These are phyloP conservation scores for Myxozyma udenii DNA, from an alignment of 805 yeast genomes.

Conservation along the genomic window DNA sequence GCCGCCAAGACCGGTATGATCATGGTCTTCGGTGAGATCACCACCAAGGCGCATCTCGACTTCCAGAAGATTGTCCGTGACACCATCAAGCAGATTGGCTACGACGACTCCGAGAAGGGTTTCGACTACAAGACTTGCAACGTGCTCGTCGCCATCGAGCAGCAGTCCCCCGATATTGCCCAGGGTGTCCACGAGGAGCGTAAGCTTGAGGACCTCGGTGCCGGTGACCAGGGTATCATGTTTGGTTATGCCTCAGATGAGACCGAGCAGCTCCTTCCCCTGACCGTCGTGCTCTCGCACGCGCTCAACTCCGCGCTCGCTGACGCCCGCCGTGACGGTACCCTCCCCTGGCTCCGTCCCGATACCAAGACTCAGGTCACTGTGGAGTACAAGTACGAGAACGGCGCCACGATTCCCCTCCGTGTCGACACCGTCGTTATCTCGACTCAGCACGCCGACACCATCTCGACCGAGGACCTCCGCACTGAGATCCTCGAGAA, in stretches of 20 bases:
- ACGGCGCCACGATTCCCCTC: constrained; percentile 91
- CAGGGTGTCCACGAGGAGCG: constrained; percentile 97
- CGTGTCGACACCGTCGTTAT: constrained; percentile 98
- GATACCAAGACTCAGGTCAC: constrained; percentile 99
- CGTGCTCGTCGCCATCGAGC: constrained; percentile 97
- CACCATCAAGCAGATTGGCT: constrained; percentile 97
- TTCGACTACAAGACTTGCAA: constrained; percentile 99
- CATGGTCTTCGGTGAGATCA: constrained; percentile 98
- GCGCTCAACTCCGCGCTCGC: constrained; percentile 96
- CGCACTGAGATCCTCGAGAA: constrained; percentile 74
- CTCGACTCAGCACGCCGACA: constrained; percentile 97
- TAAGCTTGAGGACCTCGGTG: constrained; percentile 95
- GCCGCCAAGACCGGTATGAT: constrained; percentile 99
- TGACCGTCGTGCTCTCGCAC: constrained; percentile 91
- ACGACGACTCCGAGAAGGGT: constrained; percentile 93
- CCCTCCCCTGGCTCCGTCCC: constrained; percentile 95
- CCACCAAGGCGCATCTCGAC: constrained; percentile 93
- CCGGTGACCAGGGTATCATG: constrained; percentile 99
- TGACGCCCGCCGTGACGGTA: constrained; percentile 93
- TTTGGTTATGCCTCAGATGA: constrained; percentile 99
- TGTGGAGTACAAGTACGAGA: constrained; percentile 88
- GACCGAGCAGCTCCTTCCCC: constrained; percentile 95
- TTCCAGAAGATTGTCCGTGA: constrained; percentile 97
- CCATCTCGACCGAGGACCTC: constrained; percentile 87
- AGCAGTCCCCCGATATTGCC: constrained; percentile 98